Conservation (phyloP, 768 basidiomycete genomes). For the Agaricus subrufescens region DNA sequence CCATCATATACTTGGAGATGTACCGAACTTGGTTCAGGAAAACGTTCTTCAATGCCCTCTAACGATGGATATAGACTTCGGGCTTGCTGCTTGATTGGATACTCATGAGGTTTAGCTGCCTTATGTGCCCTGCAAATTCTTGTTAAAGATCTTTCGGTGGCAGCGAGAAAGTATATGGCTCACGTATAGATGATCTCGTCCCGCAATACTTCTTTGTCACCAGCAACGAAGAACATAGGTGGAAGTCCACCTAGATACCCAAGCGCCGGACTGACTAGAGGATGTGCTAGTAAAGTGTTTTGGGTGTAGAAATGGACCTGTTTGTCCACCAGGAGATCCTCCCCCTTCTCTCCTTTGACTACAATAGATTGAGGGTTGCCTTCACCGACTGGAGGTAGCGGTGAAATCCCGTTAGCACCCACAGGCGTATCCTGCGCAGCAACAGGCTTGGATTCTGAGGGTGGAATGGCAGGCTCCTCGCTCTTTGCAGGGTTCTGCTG, state of each 20-base stretch:
- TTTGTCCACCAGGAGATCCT: conserved; percentile 47
- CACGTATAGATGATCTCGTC: conserved; percentile 90
- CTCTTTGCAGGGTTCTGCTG: conserved; percentile 11
- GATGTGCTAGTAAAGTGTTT: conserved; percentile 74
- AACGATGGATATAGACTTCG: conserved; percentile 54
- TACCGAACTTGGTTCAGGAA: conserved; percentile 63
- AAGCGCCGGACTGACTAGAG: conserved; percentile 76
- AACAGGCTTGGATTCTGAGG: not conserved
- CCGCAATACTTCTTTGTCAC: conserved; percentile 87
- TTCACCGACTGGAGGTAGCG: conserved; percentile 34
- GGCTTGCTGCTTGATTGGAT: conserved; percentile 40
- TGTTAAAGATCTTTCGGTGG: conserved; percentile 1
- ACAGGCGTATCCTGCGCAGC: conserved; percentile 23
- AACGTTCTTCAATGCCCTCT: conserved; percentile 46
- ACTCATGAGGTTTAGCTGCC: conserved; percentile 79
- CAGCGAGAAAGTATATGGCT: conserved; percentile 21
- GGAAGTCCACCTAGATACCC: conserved; percentile 88
- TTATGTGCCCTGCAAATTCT: conserved; percentile 69
- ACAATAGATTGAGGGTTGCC: conserved; percentile 39
- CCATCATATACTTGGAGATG: conserved; percentile 95
- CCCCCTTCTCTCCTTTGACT: conserved; percentile 43
- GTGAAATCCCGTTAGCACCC: conserved; percentile 44
- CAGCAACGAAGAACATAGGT: conserved; percentile 78
- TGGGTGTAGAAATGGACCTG: conserved; percentile 87
- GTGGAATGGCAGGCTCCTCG: not conserved